Evolutionary conservation across 2,329 filamentous ascomycete genomes (phyloP).

Genomic region (Beauveria brongniartii): DNA sequence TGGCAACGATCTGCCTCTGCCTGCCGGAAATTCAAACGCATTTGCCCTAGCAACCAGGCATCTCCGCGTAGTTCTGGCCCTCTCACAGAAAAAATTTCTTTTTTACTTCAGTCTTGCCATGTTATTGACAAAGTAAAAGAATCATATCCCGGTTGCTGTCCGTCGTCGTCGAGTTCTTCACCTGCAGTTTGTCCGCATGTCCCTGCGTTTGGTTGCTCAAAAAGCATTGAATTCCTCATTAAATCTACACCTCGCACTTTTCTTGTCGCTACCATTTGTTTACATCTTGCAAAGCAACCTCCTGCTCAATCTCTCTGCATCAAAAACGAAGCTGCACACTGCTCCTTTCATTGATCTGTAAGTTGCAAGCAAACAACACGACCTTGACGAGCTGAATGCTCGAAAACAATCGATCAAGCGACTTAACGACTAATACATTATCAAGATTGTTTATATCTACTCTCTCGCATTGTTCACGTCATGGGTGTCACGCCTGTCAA

Average conservation of each 20-base stretch:
- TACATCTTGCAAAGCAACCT: neutral
- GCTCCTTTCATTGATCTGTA: neutral
- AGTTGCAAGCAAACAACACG: neutral
- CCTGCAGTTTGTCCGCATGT: neutral
- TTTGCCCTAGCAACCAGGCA: neutral
- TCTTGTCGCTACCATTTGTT: neutral
- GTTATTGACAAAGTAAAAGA: neutral
- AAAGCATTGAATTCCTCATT: neutral
- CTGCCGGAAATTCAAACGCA: neutral
- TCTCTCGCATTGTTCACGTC: neutral
- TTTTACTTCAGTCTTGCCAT: neutral
- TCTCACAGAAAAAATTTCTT: neutral
- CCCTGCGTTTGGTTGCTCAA: neutral
- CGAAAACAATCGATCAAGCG: neutral
- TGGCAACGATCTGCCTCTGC: conserved; percentile 1
- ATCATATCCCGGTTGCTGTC: neutral
- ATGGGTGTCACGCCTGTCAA: conserved; percentile 14
- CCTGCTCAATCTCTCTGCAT: neutral
- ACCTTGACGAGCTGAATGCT: neutral
- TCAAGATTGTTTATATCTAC: neutral
- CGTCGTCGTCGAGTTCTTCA: neutral
- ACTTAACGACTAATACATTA: no score
- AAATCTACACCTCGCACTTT: neutral
- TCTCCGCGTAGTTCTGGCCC: neutral
- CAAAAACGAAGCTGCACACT: neutral